Percentiles rank a stretch among this genome's conserved stretches.
These are phyloP conservation scores for Alternaria tenuissima DNA, from an alignment of 2,329 filamentous ascomycete species.

Conservation along the genomic window DNA sequence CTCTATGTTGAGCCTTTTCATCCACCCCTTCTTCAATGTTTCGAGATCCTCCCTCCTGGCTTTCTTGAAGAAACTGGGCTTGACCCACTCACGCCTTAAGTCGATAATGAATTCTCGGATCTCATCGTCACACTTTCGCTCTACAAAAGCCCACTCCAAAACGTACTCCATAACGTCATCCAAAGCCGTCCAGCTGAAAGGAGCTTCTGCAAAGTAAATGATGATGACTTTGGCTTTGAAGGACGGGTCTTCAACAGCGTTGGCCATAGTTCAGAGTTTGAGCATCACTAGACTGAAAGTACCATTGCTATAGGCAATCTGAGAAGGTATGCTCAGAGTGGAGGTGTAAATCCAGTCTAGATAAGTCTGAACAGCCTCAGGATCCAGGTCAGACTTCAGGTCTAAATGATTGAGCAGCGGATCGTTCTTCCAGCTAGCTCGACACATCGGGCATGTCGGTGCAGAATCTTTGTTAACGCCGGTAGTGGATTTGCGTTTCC, in stretches of 20 bases:
- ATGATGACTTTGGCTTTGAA: not conserved
- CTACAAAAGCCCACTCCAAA: not conserved
- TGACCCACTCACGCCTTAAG: not conserved
- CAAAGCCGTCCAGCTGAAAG: too few relatives aligned
- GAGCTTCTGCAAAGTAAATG: not conserved
- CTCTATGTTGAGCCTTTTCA: not conserved
- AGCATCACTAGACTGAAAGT: not conserved
- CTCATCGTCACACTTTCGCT: not conserved
- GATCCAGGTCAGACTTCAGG: slow-evolving; percentile 3
- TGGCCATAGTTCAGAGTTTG: slow-evolving; percentile 1
- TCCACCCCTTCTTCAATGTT: not conserved
- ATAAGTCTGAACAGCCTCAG: slow-evolving; percentile 17
- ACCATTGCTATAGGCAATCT: not conserved
- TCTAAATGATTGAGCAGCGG: not conserved
- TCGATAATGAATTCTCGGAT: slow-evolving; percentile 2
- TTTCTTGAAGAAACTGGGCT: not conserved
- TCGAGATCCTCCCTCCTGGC: too few relatives aligned
- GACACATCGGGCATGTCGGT: slow-evolving; percentile 27
- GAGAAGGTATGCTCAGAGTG: not conserved
- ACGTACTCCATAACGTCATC: too few relatives aligned
- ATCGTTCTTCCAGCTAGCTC: slow-evolving; percentile 15
- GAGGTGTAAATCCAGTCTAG: slow-evolving; percentile 25
- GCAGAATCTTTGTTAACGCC: not conserved
- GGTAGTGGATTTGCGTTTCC: not conserved
- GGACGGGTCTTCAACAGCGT: not conserved